phyloP scores from a whole-genome alignment of 495 filamentous ascomycete species.

The Penicillium arizonense region DNA sequence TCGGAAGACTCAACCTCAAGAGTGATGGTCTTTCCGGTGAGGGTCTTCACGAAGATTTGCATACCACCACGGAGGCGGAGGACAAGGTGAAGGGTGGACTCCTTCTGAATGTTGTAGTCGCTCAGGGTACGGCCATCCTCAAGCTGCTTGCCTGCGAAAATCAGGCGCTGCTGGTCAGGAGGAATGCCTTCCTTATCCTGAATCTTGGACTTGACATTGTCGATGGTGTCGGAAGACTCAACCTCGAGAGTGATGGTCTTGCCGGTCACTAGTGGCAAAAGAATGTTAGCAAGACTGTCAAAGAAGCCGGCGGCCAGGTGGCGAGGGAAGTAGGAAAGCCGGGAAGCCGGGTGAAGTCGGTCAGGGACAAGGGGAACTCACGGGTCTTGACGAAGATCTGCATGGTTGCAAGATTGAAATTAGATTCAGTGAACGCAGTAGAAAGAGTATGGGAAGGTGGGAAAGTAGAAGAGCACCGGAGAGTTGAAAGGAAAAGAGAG shows the following conservation, averaged over 20 bases:
- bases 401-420: slow-evolving; percentile 52
- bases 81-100: slow-evolving; percentile 91
- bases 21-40: slow-evolving; percentile 98
- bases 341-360: not conserved
- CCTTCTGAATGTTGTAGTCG: slow-evolving; percentile 99
- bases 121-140: slow-evolving; percentile 95
- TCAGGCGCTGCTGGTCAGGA: slow-evolving; percentile 96
- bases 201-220: slow-evolving; percentile 99
- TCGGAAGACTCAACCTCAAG: slow-evolving; percentile 95
- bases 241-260: slow-evolving; percentile 99
- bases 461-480: slow-evolving; percentile 5
- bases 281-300: slow-evolving; percentile 13
- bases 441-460: slow-evolving; percentile 1
- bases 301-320: slow-evolving; percentile 3
- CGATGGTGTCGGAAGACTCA: slow-evolving; percentile 95
- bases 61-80: slow-evolving; percentile 98
- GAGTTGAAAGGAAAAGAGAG: slow-evolving; percentile 9
- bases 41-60: slow-evolving; percentile 95
- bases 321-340: not conserved
- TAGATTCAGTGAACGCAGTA: slow-evolving; percentile 17
- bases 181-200: slow-evolving; percentile 99
- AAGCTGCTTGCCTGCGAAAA: slow-evolving; percentile 97
- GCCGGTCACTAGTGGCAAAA: slow-evolving; percentile 62
- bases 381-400: slow-evolving; percentile 98
- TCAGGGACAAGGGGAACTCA: slow-evolving; percentile 49